These are phyloP conservation scores for Chenopodium quinoa DNA, from an alignment of 148 eudicot genomes.

Conservation along the genomic window DNA sequence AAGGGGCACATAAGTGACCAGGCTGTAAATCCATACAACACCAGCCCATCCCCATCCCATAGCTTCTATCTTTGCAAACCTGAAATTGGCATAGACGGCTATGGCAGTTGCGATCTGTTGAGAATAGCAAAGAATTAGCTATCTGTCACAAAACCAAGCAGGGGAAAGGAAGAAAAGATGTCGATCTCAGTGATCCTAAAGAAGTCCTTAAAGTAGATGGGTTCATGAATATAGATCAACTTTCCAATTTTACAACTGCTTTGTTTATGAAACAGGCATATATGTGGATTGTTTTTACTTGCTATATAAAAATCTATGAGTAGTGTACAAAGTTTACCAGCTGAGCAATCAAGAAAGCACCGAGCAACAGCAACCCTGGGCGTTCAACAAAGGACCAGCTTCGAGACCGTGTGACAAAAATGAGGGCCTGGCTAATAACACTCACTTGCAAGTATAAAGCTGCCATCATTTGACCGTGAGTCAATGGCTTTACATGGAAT, in stretches of 20 bases:
- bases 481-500: slow-evolving; percentile 36
- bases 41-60: slow-evolving; percentile 80
- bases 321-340: slow-evolving; percentile 37
- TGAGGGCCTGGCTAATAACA: slow-evolving; percentile 66
- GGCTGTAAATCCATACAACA: slow-evolving; percentile 59
- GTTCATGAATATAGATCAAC: neutral
- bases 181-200: neutral
- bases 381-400: slow-evolving; percentile 64
- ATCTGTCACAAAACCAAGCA: neutral
- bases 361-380: slow-evolving; percentile 51
- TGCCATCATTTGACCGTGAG: slow-evolving; percentile 45
- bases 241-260: neutral
- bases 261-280: neutral
- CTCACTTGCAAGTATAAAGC: slow-evolving; percentile 73
- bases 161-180: neutral
- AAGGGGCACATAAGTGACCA: slow-evolving; percentile 57
- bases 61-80: slow-evolving; percentile 51
- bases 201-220: neutral
- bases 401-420: slow-evolving; percentile 67
- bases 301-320: neutral
- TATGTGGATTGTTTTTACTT: neutral
- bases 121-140: neutral
- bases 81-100: slow-evolving; percentile 58
- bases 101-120: slow-evolving; percentile 59
- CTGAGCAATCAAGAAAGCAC: slow-evolving; percentile 57